phyloP scores from a whole-genome alignment of 805 yeast species.

The Candida suzukii region DNA sequence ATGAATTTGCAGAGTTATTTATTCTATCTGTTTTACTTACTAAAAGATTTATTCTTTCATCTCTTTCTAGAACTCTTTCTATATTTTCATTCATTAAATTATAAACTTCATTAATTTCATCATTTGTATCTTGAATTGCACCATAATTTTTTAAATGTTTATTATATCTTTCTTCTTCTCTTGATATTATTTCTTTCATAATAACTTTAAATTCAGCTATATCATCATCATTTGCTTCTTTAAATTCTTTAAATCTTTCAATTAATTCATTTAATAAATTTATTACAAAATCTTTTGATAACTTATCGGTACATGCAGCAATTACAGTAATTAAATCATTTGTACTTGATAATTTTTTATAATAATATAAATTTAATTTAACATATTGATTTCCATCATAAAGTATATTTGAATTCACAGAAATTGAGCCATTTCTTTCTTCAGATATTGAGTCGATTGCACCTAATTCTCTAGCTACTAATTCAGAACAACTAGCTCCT shows the following conservation, averaged over 20 bases:
- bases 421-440: conserved; percentile 22
- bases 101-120: conserved; percentile 59
- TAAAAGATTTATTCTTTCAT: conserved; percentile 64
- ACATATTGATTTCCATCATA: conserved; percentile 15
- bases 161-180: conserved; percentile 41
- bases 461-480: conserved; percentile 47
- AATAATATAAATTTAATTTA: conserved; percentile 34
- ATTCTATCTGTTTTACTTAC: conserved; percentile 76
- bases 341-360: conserved; percentile 36
- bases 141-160: conserved; percentile 29
- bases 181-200: conserved; percentile 49
- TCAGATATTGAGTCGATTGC: conserved; percentile 40
- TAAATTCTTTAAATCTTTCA: conserved; percentile 28
- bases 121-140: conserved; percentile 24
- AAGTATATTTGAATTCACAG: conserved; percentile 17
- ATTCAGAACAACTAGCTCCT: conserved; percentile 45
- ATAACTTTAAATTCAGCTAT: conserved; percentile 46
- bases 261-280: conserved; percentile 42
- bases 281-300: conserved; percentile 39
- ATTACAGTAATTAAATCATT: conserved; percentile 47
- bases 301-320: conserved; percentile 35
- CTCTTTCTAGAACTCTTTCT: conserved; percentile 65
- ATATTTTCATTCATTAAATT: conserved; percentile 68
- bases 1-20: conserved; percentile 58
- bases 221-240: conserved; percentile 1